Evolutionary conservation across 2,329 filamentous ascomycete species (phyloP).

Genomic region (Calonectria pseudoreteaudii): DNA sequence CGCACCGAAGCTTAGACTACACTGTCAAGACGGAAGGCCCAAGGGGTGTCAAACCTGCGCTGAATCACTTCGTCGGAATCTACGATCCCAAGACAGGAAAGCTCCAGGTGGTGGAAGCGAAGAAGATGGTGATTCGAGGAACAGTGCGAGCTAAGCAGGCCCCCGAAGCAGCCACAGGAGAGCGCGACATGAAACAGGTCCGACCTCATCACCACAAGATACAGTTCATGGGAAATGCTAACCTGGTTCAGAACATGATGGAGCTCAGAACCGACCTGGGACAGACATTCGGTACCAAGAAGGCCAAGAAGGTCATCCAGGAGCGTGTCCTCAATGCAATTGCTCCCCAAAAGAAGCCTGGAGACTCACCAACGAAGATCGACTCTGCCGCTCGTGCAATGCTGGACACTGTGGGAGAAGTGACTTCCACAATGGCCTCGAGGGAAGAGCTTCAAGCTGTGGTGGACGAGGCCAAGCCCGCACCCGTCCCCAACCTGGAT

Average conservation of each 20-base stretch:
- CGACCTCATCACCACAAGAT: background rate
- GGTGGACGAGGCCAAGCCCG: slow-evolving; percentile 76
- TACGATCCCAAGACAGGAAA: slow-evolving; percentile 71
- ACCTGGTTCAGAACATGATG: slow-evolving; percentile 62
- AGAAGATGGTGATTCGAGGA: slow-evolving; percentile 72
- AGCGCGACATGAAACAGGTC: slow-evolving; percentile 46
- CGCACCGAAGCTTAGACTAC: slow-evolving; percentile 70
- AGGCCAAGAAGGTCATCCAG: slow-evolving; percentile 82
- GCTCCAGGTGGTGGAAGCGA: slow-evolving; percentile 71
- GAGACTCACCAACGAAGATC: slow-evolving; percentile 59
- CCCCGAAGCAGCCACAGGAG: slow-evolving; percentile 58
- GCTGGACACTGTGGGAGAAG: slow-evolving; percentile 71
- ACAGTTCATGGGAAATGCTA: slow-evolving; percentile 35
- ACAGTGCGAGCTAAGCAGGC: slow-evolving; percentile 67
- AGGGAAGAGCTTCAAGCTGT: slow-evolving; percentile 73
- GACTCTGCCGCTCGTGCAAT: slow-evolving; percentile 69
- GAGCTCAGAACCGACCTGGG: slow-evolving; percentile 77
- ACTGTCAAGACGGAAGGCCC: slow-evolving; percentile 63
- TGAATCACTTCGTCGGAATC: slow-evolving; percentile 75
- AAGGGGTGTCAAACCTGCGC: slow-evolving; percentile 47
- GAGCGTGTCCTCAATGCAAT: slow-evolving; percentile 80
- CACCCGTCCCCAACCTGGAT: slow-evolving; percentile 76
- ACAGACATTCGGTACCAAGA: slow-evolving; percentile 86
- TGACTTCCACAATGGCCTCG: slow-evolving; percentile 75
- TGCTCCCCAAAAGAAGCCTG: slow-evolving; percentile 51